A percentile compares a stretch with the other conserved stretches of the same genome.
Evolutionary conservation across 352 stramenopile species (phyloP).

Genomic region (Phytopythium mirpurense): DNA sequence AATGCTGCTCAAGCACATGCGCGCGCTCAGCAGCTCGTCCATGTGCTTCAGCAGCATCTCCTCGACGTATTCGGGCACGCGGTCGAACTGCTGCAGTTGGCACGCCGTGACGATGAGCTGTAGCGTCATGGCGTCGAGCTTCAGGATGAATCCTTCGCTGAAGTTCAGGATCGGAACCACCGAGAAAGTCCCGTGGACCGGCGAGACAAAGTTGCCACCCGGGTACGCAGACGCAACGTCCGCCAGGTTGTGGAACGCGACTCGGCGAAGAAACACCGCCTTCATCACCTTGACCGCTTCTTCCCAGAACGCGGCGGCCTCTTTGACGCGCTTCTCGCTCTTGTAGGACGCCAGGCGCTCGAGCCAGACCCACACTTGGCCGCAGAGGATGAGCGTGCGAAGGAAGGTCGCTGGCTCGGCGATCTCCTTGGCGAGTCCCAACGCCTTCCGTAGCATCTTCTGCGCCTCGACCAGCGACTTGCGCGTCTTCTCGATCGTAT

Average conservation of each 20-base stretch:
- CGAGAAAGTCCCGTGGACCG: constrained; percentile 42
- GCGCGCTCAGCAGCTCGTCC: constrained; percentile 70
- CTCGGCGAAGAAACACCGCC: constrained; percentile 69
- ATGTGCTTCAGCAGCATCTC: constrained; percentile 58
- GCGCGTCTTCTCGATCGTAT: constrained; percentile 55
- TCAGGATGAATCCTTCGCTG: constrained; percentile 65
- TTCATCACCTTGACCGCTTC: constrained; percentile 73
- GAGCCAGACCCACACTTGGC: constrained; percentile 75
- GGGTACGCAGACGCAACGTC: constrained; percentile 22
- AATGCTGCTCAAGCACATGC: constrained; percentile 70
- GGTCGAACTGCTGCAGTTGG: constrained; percentile 79
- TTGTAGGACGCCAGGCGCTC: constrained; percentile 76
- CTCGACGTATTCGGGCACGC: constrained; percentile 67
- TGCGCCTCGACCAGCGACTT: constrained; percentile 58
- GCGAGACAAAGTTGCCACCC: constrained; percentile 23
- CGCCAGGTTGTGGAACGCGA: constrained; percentile 55
- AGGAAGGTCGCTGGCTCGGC: constrained; percentile 53
- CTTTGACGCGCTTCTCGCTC: constrained; percentile 68
- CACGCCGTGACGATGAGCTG: constrained; percentile 67
- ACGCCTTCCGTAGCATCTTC: constrained; percentile 55
- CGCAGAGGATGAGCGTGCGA: constrained; percentile 50
- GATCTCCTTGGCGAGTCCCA: constrained; percentile 65
- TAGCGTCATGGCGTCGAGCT: constrained; percentile 59
- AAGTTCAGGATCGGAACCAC: constrained; percentile 83
- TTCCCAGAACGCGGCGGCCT: constrained; percentile 74